Conservation (phyloP, 192 early-diverging fungal species). For the Backusella luteola region DNA sequence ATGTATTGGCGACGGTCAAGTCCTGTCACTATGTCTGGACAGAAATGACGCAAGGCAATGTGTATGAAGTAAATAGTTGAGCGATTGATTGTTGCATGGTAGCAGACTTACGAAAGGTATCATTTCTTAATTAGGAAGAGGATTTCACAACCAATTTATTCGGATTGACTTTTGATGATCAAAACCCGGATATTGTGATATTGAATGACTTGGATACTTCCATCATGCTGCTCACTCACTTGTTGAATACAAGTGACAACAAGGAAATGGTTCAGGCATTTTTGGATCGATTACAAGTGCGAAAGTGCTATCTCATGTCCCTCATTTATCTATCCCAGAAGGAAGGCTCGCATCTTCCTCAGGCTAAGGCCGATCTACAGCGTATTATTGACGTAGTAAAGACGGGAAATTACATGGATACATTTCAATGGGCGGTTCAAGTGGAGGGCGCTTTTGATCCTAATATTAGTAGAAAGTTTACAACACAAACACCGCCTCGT, state of each 20-base stretch:
- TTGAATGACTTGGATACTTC: slow-evolving; percentile 38
- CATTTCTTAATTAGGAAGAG: slow-evolving; percentile 41
- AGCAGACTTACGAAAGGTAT: too few species aligned
- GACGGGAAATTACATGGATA: slow-evolving; percentile 16
- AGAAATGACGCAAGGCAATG: slow-evolving; percentile 56
- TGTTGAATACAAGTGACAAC: background rate
- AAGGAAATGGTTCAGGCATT: slow-evolving; percentile 17
- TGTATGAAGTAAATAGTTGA: slow-evolving; percentile 43
- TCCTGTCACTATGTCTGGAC: slow-evolving; percentile 50
- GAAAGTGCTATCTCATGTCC: slow-evolving; percentile 42
- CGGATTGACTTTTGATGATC: slow-evolving; percentile 46
- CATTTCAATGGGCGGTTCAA: slow-evolving; percentile 31
- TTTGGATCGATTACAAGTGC: slow-evolving; percentile 19
- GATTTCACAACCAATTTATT: slow-evolving; percentile 60
- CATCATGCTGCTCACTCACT: slow-evolving; percentile 15
- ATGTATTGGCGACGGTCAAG: slow-evolving; percentile 48
- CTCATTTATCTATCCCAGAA: slow-evolving; percentile 45
- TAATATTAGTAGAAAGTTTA: slow-evolving; percentile 58
- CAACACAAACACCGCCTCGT: slow-evolving; percentile 61
- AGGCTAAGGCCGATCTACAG: slow-evolving; percentile 34
- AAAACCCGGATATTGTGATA: slow-evolving; percentile 33
- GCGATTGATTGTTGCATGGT: too few species aligned
- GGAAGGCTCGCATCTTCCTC: slow-evolving; percentile 37
- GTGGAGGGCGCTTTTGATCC: slow-evolving; percentile 59
- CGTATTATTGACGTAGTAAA: slow-evolving; percentile 8